These are phyloP conservation scores for Zygosaccharomyces kombuchaensis DNA, from an alignment of 805 yeast genomes.

Conservation along the genomic window DNA sequence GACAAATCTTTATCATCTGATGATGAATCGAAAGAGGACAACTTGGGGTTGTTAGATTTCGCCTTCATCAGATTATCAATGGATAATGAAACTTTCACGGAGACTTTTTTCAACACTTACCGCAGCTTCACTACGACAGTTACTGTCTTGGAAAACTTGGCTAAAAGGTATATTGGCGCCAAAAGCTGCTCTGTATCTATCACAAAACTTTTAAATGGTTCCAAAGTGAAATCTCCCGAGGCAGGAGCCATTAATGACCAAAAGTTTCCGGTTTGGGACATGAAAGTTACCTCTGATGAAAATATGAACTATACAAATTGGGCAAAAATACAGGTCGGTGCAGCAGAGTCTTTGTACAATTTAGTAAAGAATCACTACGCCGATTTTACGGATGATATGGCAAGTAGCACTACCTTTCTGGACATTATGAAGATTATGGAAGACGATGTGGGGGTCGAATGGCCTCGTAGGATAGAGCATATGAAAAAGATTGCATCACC, in stretches of 20 bases:
- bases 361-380: conserved; percentile 68
- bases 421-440: conserved; percentile 65
- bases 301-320: conserved; percentile 62
- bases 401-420: conserved; percentile 54
- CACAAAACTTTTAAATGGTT: conserved; percentile 29
- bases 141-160: conserved; percentile 48
- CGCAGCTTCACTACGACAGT: conserved; percentile 60
- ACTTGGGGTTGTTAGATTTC: conserved; percentile 35
- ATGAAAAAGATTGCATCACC: conserved; percentile 21
- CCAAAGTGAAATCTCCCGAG: conserved; percentile 30
- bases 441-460: conserved; percentile 51
- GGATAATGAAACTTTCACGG: conserved; percentile 61
- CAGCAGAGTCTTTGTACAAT: conserved; percentile 68
- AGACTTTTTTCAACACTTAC: conserved; percentile 66
- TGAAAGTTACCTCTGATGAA: conserved; percentile 36
- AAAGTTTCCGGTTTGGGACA: conserved; percentile 59
- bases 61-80: conserved; percentile 47
- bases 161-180: conserved; percentile 57
- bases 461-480: conserved; percentile 43
- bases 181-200: conserved; percentile 57
- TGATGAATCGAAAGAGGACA: conserved; percentile 5
- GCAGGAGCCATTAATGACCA: conserved; percentile 25
- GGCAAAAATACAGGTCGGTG: conserved; percentile 75
- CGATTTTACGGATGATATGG: conserved; percentile 67
- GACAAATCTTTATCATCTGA: conserved; percentile 1